Evolutionary conservation across 768 basidiomycete species (phyloP).

Genomic region (Trichaptum fuscoviolaceum): DNA sequence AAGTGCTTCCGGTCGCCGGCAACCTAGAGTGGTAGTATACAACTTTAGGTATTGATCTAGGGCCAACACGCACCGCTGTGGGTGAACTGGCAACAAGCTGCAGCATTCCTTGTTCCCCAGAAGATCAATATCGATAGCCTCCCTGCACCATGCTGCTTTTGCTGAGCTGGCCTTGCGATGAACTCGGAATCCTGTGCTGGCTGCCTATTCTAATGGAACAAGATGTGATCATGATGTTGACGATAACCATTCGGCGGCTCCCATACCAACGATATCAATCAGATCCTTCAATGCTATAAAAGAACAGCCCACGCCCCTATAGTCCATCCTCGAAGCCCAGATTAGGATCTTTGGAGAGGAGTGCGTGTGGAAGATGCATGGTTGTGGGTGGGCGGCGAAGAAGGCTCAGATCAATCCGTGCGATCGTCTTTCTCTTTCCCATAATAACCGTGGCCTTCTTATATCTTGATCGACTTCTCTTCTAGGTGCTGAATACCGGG

Average conservation of each 20-base stretch:
- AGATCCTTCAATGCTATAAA: background rate
- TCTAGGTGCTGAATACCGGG: too few relatives aligned
- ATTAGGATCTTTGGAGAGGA: background rate
- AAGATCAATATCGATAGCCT: background rate
- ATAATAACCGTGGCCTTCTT: too few relatives aligned
- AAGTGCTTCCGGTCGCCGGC: background rate
- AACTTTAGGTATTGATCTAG: background rate
- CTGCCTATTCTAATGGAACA: background rate
- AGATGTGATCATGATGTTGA: too few relatives aligned
- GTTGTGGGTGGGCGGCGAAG: too few relatives aligned
- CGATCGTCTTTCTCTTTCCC: too few relatives aligned
- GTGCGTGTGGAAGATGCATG: too few relatives aligned
- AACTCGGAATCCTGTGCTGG: background rate
- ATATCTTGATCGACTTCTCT: too few relatives aligned
- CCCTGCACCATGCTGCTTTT: background rate
- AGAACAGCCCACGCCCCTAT: too few relatives aligned
- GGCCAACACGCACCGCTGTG: background rate
- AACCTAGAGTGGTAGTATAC: background rate
- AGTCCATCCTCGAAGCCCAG: background rate
- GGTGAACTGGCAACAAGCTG: background rate
- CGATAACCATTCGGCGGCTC: background rate
- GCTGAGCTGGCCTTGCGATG: background rate
- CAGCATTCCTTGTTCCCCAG: background rate
- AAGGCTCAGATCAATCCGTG: too few relatives aligned
- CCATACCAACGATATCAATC: background rate